Evolutionary conservation across 495 filamentous ascomycete genomes (phyloP).

Genomic region (Lentithecium fluviatile): DNA sequence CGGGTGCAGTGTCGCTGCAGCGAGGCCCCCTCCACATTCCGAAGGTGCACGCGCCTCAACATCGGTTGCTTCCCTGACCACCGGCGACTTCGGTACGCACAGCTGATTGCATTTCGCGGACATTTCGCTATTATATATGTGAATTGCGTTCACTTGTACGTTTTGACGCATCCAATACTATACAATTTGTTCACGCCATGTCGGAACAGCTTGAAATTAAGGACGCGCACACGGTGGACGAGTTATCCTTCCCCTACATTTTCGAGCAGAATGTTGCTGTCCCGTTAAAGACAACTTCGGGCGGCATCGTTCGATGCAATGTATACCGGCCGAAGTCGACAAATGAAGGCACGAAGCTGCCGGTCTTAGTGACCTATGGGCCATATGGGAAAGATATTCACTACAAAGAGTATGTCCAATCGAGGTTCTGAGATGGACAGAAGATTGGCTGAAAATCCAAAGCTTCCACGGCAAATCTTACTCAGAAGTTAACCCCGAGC

Average conservation of each 20-base stretch:
- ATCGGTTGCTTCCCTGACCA: no score
- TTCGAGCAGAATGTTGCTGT: constrained; percentile 46
- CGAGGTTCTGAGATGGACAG: background rate
- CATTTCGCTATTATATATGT: no score
- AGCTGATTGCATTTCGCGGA: no score
- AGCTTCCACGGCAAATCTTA: constrained; percentile 51
- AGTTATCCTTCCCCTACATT: constrained; percentile 39
- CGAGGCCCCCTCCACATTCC: no score
- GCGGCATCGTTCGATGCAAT: constrained; percentile 37
- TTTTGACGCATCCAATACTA: no score
- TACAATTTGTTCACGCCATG: no score
- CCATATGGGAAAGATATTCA: constrained; percentile 67
- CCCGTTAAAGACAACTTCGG: constrained; percentile 30
- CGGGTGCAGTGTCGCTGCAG: no score
- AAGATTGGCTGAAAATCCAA: no score
- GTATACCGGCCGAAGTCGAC: constrained; percentile 39
- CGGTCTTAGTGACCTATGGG: constrained; percentile 57
- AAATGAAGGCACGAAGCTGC: constrained; percentile 36
- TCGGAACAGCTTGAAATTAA: no score
- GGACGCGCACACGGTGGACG: constrained; percentile 42
- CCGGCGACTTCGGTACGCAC: no score
- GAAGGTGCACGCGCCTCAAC: no score
- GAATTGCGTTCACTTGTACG: no score
- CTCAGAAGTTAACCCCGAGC: constrained; percentile 50
- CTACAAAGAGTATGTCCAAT: constrained; percentile 44